These are phyloP conservation scores for Batkoa obscura DNA, from an alignment of 371 early-diverging fungal genomes.

Conservation along the genomic window DNA sequence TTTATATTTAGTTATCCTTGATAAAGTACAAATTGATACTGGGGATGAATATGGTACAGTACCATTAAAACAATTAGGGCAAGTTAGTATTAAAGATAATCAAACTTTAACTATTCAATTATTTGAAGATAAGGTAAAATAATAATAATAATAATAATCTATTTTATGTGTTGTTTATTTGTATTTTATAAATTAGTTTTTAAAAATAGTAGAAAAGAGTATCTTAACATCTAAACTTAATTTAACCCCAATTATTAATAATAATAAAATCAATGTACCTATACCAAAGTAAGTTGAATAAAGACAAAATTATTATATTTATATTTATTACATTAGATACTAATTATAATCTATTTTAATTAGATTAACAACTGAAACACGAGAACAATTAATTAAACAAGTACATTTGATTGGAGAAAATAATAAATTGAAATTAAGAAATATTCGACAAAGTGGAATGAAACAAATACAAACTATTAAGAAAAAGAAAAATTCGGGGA, in stretches of 20 bases:
- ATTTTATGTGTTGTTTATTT: background rate
- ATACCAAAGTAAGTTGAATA: conserved; percentile 74
- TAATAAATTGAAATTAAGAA: background rate
- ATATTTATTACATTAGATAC: background rate
- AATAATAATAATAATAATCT: no score
- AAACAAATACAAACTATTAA: background rate
- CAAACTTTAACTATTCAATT: conserved; percentile 67
- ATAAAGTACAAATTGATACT: conserved; percentile 42
- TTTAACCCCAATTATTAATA: conserved; percentile 57
- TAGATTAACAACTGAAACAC: conserved; percentile 1
- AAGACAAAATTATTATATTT: no score
- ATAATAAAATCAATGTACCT: conserved; percentile 52
- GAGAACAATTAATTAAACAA: background rate
- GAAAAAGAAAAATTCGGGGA: background rate
- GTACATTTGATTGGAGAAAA: background rate
- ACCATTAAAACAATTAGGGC: conserved; percentile 47
- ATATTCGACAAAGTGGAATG: background rate
- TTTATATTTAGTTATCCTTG: conserved; percentile 36
- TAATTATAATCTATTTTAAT: background rate
- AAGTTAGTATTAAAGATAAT: conserved; percentile 73
- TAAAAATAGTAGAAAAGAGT: conserved; percentile 52
- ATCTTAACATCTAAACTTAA: conserved; percentile 65
- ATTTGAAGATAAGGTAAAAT: conserved; percentile 49
- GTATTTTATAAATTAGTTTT: conserved; percentile 20
- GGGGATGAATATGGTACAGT: conserved; percentile 18